Conservation (phyloP, 352 stramenopile species). For the Phytophthora hybrid region DNA sequence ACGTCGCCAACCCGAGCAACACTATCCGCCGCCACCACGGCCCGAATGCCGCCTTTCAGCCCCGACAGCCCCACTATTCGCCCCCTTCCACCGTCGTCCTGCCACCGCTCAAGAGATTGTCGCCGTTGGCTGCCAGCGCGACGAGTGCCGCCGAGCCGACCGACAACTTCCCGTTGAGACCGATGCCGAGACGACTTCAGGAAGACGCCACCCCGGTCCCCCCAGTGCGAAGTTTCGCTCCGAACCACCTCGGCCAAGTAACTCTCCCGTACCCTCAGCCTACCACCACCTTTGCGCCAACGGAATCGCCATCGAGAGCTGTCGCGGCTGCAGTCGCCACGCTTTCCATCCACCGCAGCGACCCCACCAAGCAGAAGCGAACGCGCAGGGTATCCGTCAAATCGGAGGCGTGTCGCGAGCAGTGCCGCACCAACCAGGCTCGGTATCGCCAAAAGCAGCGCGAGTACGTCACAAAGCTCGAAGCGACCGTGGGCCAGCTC, state of each 20-base stretch:
- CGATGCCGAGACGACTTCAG: conserved; percentile 21
- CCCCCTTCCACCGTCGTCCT: conserved; percentile 12
- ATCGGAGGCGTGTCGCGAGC: conserved; percentile 57
- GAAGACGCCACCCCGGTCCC: background rate
- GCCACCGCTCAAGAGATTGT: conserved; percentile 30
- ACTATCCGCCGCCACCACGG: background rate
- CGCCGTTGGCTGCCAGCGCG: conserved; percentile 11
- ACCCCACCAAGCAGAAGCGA: conserved; percentile 24
- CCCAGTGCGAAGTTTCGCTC: conserved; percentile 3
- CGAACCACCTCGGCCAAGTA: background rate
- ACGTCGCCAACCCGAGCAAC: conserved; percentile 4
- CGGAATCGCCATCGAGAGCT: conserved; percentile 24
- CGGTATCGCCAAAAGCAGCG: conserved; percentile 66
- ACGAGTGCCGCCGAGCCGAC: conserved; percentile 21
- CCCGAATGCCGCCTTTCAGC: conserved; percentile 1
- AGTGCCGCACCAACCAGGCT: conserved; percentile 67
- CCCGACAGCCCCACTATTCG: conserved; percentile 13
- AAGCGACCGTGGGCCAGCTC: conserved; percentile 42
- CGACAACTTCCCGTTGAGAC: conserved; percentile 18
- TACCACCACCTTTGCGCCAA: background rate
- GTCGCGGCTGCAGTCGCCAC: conserved; percentile 26
- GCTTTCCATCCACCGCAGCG: conserved; percentile 24
- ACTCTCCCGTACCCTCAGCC: conserved; percentile 3
- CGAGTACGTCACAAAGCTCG: conserved; percentile 39
- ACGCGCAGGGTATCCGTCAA: conserved; percentile 48